Base-by-base conservation (phyloP, 768 basidiomycete genomes). In the Fibroporia radiculosa region DNA sequence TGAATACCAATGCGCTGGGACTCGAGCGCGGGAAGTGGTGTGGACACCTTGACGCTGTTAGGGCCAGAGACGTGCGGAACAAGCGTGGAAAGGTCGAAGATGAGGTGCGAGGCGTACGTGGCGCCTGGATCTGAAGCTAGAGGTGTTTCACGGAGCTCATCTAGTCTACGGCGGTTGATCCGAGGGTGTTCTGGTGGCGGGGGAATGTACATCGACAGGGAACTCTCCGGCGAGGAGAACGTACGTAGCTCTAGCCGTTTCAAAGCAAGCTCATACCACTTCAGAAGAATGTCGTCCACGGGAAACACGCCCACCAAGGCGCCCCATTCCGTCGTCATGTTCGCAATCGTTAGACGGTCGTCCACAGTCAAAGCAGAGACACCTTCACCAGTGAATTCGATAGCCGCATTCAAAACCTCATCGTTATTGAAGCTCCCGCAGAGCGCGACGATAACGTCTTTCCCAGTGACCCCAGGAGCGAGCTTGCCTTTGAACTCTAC, bases 291-390 rank as follows among this genome's bases (percentile, higher is more conserved):
- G 16, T 80, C 72, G 58, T 99, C 96, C 4, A 90, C 82, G 0
- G 95, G 93, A 70, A 99, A 98, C 6, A 96, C 80, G 25, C 96
- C 96, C 6, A 80, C 93, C 2, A 99, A 76, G 2, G 96, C 96
- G 34, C 96, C 96, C 96, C 96, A 99, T 64, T 99, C 96, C 24
- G 96, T 98, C 4, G 96, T 98, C 96, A 98, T 99, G 64, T 99
- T 98, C n/a, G 93, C 73, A 53, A 98, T 98, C 0, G 95, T 93
- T 36, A 99, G 73, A 32, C 96, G 79, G 55, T 98, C 93, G 58
- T 99, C 95, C 44, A 99, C 76, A 3, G 78, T 66, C 39, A 99
- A 70, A 14, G 78, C 72, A 14, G 75, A 59, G 8, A 97, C 74
- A 20, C 96, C 96, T 26, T 88, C 82, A 10, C 96, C 96, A 0